These are phyloP conservation scores for Scheffersomyces amazonensis DNA, from an alignment of 805 yeast genomes.

Conservation along the genomic window DNA sequence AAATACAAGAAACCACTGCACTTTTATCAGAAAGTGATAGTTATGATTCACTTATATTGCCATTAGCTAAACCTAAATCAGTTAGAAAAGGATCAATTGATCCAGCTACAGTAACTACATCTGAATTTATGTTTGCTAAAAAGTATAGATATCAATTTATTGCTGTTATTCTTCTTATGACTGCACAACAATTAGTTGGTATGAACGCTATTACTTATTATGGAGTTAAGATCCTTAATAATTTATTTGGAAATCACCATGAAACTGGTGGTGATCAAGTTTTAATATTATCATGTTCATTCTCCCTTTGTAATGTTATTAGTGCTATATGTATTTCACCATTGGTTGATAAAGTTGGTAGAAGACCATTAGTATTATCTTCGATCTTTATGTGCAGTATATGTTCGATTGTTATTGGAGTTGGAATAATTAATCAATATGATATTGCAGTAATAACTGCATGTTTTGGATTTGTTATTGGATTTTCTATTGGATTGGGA, in stretches of 20 bases:
- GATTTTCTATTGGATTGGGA: conserved; percentile 34
- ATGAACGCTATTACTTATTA: conserved; percentile 88
- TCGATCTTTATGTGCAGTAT: conserved; percentile 21
- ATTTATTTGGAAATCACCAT: conserved; percentile 6
- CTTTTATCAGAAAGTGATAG: background rate
- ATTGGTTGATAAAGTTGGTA: conserved; percentile 68
- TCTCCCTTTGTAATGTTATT: conserved; percentile 68
- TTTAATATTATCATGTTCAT: conserved; percentile 63
- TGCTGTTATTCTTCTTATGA: conserved; percentile 34
- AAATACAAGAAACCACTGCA: conserved; percentile 6
- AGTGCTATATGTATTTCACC: conserved; percentile 70
- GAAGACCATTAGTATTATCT: conserved; percentile 44
- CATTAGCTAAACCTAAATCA: conserved; percentile 2
- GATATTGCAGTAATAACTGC: conserved; percentile 18
- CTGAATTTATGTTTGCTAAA: conserved; percentile 16
- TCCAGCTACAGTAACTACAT: conserved; percentile 16
- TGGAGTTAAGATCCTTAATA: conserved; percentile 68
- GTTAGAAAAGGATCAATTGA: conserved; percentile 30
- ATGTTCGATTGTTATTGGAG: conserved; percentile 21
- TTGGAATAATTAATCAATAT: conserved; percentile 16
- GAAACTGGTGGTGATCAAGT: conserved; percentile 29
- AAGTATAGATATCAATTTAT: conserved; percentile 21
- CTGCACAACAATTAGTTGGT: conserved; percentile 55
- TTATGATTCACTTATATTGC: conserved; percentile 3
- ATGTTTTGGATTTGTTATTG: conserved; percentile 31